phyloP scores from a whole-genome alignment of 106 monocot genomes.

The Platanthera zijinensis region DNA sequence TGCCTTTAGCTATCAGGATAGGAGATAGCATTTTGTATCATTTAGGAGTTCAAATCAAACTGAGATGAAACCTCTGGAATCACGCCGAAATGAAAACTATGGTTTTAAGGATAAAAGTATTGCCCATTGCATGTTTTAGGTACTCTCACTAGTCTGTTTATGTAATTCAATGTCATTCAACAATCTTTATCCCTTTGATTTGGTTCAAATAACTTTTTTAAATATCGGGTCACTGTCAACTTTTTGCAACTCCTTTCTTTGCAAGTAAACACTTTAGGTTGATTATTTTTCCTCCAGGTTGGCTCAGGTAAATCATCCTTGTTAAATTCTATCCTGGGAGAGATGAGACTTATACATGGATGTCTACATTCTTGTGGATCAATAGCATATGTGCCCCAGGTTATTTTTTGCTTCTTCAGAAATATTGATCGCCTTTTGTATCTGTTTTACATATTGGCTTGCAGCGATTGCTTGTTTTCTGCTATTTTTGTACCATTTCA shows the following conservation, averaged over 20 bases:
- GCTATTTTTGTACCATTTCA: neutral
- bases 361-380: conserved; percentile 47
- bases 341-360: conserved; percentile 63
- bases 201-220: neutral
- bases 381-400: conserved; percentile 90
- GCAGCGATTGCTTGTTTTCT: neutral
- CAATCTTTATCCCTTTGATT: neutral
- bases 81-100: too few relatives aligned
- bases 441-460: neutral
- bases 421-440: neutral
- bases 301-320: conserved; percentile 95
- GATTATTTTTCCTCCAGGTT: conserved; percentile 40
- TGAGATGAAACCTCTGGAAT: too few relatives aligned
- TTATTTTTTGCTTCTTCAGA: conserved; percentile 10
- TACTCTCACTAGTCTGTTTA: neutral
- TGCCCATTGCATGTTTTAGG: neutral
- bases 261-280: neutral
- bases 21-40: too few relatives aligned
- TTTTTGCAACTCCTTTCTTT: neutral
- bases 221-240: neutral
- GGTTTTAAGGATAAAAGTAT: too few relatives aligned
- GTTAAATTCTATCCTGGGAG: conserved; percentile 71
- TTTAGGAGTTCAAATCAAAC: too few relatives aligned
- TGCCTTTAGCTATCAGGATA: too few relatives aligned
- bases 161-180: neutral